Evolutionary conservation across 352 stramenopile species (phyloP), one percentile per base, ranked within the genome.

Genomic region (Globisporangium paroecandrum): DNA sequence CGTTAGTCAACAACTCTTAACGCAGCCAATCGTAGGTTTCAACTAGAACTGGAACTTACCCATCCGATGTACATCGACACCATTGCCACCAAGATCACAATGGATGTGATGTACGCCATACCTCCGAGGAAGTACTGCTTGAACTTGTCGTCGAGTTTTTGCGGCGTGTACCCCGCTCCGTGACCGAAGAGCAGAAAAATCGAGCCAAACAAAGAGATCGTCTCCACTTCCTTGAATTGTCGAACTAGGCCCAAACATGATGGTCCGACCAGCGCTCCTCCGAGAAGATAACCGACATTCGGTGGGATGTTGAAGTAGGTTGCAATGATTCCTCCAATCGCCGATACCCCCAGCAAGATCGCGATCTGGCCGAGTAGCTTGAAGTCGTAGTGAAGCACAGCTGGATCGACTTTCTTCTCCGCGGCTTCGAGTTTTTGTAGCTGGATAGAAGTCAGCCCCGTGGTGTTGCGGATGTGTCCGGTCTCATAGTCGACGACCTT

Each of bases 171-270:
- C 9, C 75, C 78, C 0, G 88, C 85, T 34, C 88, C 88, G 65
- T 96, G 88, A n/a, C 88, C 88, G 70, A 98, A 98, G 2, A 98
- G 74, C 49, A 98, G 70, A 66, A 98, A 98, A 36, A 98, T 90
- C 2, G 89, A 97, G 15, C 94, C 94, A 68, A 98, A 98, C 29
- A 98, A 87, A 38, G 91, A 97, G 62, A 98, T 89, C 0, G 93
- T 98, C 69, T 98, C 89, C 20, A 98, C 93, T 67, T 98, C 87
- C 61, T 95, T 93, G 70, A 97, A 95, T 32, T 97, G 76, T 41
- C 83, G 77, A 27, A 98, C 90, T 20, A 97, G 64, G 4, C 84
- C 87, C 15, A 97, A 71, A 53, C 93, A 96, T 27, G 89, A 97
- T 18, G 93, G 93, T 22, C 93, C 93, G 4, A 98, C 89, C 1